phyloP scores from a whole-genome alignment of 2,329 filamentous ascomycete species.

The Chaetoscypha palmicola region DNA sequence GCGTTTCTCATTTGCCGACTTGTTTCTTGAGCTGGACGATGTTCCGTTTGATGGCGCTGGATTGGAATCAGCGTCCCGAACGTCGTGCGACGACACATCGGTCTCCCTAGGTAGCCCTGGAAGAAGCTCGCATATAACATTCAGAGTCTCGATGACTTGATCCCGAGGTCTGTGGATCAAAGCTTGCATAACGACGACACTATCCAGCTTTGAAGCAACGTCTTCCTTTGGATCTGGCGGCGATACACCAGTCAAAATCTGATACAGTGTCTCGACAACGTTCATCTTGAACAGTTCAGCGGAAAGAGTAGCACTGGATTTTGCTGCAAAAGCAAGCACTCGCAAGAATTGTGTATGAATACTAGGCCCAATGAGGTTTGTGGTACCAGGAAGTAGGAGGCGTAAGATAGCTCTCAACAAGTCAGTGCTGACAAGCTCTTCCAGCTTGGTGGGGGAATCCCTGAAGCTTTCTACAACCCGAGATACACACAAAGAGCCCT shows the following conservation, averaged over 20 bases:
- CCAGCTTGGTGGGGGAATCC: slow-evolving; percentile 76
- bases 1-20: slow-evolving; percentile 68
- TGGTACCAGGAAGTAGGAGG: slow-evolving; percentile 84
- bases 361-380: slow-evolving; percentile 86
- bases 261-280: slow-evolving; percentile 93
- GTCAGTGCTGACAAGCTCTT: slow-evolving; percentile 85
- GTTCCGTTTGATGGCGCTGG: slow-evolving; percentile 38
- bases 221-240: slow-evolving; percentile 74
- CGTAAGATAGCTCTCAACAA: slow-evolving; percentile 79
- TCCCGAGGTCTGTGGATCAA: slow-evolving; percentile 92
- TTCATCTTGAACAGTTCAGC: slow-evolving; percentile 93
- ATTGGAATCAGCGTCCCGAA: slow-evolving; percentile 35
- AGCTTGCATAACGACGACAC: slow-evolving; percentile 97
- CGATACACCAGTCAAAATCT: slow-evolving; percentile 93
- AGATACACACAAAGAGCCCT: slow-evolving; percentile 91
- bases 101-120: slow-evolving; percentile 60
- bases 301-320: slow-evolving; percentile 79
- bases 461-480: slow-evolving; percentile 97
- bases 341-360: slow-evolving; percentile 96
- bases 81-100: slow-evolving; percentile 38
- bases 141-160: slow-evolving; percentile 93
- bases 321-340: slow-evolving; percentile 82
- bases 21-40: slow-evolving; percentile 39
- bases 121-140: slow-evolving; percentile 92
- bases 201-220: slow-evolving; percentile 81